Base-by-base conservation (phyloP, 2,329 filamentous ascomycete genomes). In the Colletotrichum coccodes region DNA sequence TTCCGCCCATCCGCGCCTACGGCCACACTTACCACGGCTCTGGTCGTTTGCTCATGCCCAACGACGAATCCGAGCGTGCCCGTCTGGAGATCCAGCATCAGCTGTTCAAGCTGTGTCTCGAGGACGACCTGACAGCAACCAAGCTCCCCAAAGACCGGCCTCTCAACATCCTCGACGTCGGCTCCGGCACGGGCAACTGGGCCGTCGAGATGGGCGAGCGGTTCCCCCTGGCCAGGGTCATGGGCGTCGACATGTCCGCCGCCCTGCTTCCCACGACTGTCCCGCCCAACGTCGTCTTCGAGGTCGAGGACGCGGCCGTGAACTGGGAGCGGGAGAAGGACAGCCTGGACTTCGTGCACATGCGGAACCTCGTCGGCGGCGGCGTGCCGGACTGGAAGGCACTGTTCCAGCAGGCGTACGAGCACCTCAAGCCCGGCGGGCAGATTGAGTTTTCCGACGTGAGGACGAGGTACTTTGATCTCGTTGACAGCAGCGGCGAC, bases 211-310 rank as follows among this genome's bases (percentile, higher is more conserved):
- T 83, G 78, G 83, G 78, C 5, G 77, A 76, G 49, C 75, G 75
- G 6, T 81, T 82, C 61, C 82, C 83, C 3, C 75, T 79, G 30
- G 79, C 78, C 30, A 74, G 76, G 4, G 78, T 84, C 16, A 77
- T 81, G 32, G 81, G 81, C 34, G 76, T 83, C 47, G 83, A 84
- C 65, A 72, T 83, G 23, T 82, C 78, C 23, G 78, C 78, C 30
- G 80, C 81, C n/a, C 76, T 84, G 38, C 73, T 81, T 49, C 80
- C 79, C 18, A 79, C 75, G 9, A 75, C 78, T 30, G 84, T 90
- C 8, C 89, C 89, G 7, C 82, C 86, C 21, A 91, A 91, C 72
- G 83, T 90, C 26, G 82, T 80, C 4, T 91, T 90, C 74, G 79
- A 87, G 65, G 83, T 91, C 44, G 86, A 87, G 74, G 88, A 91